These are phyloP conservation scores for Colletotrichum sp. DNA, from an alignment of 2,329 filamentous ascomycete species.

Conservation along the genomic window DNA sequence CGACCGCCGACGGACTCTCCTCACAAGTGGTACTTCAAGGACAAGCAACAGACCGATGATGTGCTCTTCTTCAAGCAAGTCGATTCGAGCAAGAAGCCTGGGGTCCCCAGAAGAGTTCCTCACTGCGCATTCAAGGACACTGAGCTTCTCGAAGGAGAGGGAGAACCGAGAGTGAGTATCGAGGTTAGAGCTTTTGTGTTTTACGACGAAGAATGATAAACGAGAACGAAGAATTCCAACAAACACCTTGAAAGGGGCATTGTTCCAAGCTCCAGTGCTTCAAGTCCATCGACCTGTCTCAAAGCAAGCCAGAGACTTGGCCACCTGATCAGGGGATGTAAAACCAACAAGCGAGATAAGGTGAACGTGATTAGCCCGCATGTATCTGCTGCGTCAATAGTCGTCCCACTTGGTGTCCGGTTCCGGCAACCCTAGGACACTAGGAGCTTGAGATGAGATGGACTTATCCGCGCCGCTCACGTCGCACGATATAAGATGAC, in stretches of 20 bases:
- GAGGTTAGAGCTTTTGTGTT: slow-evolving; percentile 74
- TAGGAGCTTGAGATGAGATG: not conserved
- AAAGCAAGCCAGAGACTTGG: not conserved
- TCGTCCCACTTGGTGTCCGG: not conserved
- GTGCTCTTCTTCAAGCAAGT: slow-evolving; percentile 67
- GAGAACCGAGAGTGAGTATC: slow-evolving; percentile 69
- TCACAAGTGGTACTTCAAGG: slow-evolving; percentile 60
- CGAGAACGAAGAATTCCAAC: not conserved
- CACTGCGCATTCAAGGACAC: slow-evolving; percentile 56
- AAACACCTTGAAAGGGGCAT: not conserved
- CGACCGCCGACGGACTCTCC: slow-evolving; percentile 43
- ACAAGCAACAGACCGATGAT: slow-evolving; percentile 55
- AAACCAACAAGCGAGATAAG: not conserved
- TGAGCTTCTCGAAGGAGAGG: slow-evolving; percentile 52
- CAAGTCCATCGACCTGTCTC: not conserved
- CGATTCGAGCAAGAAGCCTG: slow-evolving; percentile 59
- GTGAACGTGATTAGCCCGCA: not conserved
- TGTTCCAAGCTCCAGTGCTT: not conserved
- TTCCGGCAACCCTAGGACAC: not conserved
- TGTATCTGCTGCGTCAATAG: not conserved
- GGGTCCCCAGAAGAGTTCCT: slow-evolving; percentile 53
- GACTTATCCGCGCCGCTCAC: not conserved
- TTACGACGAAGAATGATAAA: slow-evolving; percentile 30
- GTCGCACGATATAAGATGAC: not conserved
- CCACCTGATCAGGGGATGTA: not conserved